These are phyloP conservation scores for Thecaphora thlaspeos DNA, from an alignment of 1,284 basidiomycete genomes.

Conservation along the genomic window DNA sequence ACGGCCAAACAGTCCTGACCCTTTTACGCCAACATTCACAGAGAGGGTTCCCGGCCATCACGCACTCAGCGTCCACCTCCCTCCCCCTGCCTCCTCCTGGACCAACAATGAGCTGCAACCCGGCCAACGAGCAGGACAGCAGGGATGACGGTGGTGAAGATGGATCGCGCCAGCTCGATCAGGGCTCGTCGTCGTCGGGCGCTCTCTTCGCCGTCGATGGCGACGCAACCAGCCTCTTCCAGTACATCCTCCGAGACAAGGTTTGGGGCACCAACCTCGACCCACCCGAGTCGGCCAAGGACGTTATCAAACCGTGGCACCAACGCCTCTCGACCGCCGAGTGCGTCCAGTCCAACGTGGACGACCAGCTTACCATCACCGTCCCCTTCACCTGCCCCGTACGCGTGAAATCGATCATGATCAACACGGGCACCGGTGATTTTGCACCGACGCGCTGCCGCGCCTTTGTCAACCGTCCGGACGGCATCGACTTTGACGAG, in stretches of 20 bases:
- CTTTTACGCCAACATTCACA: no score
- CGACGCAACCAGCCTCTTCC: conserved; percentile 43
- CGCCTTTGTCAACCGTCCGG: conserved; percentile 50
- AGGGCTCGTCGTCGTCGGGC: conserved; percentile 3
- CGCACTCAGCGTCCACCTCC: no score
- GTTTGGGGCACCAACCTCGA: conserved; percentile 52
- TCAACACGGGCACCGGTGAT: conserved; percentile 50
- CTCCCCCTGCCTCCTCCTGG: no score
- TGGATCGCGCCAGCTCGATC: background rate
- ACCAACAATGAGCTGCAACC: conserved; percentile 33
- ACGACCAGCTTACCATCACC: conserved; percentile 55
- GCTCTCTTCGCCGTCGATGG: conserved; percentile 25
- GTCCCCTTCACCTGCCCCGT: conserved; percentile 53
- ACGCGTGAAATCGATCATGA: conserved; percentile 48
- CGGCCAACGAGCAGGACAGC: conserved; percentile 19
- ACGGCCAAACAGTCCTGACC: no score
- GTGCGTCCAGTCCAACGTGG: conserved; percentile 51
- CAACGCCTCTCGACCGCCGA: conserved; percentile 28
- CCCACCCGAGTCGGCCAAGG: conserved; percentile 46
- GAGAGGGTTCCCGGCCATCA: no score
- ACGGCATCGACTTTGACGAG: conserved; percentile 55
- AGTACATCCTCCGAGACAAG: conserved; percentile 46
- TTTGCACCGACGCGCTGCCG: conserved; percentile 48
- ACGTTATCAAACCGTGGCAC: conserved; percentile 55
- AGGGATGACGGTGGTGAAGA: conserved; percentile 11